Percentiles rank a stretch among this genome's conserved stretches.
Evolutionary conservation across 176 grass and related monocot species (phyloP).

Genomic region (Oryza glaberrima): DNA sequence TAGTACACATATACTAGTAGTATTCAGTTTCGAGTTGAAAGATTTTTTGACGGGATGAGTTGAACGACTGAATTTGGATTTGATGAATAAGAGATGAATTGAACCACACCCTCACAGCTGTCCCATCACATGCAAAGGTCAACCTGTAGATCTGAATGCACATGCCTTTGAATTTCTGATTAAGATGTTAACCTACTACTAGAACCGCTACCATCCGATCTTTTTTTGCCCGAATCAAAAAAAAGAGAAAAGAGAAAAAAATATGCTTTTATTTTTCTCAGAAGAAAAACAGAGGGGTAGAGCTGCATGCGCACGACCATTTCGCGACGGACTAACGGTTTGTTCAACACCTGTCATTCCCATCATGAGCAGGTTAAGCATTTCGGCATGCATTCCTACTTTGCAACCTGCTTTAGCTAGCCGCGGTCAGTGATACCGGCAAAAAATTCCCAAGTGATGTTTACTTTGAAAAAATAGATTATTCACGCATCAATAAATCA

Average conservation of each 20-base stretch:
- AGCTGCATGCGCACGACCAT: slow-evolving; percentile 15
- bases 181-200: slow-evolving; percentile 41
- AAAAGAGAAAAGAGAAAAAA: neutral
- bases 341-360: slow-evolving; percentile 38
- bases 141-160: slow-evolving; percentile 46
- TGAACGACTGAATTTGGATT: neutral
- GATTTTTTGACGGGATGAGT: slow-evolving; percentile 1
- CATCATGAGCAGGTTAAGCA: neutral
- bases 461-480: neutral
- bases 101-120: slow-evolving; percentile 38
- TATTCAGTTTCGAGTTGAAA: slow-evolving; percentile 34
- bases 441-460: neutral
- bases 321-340: neutral
- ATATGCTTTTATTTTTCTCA: neutral
- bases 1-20: neutral
- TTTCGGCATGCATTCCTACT: slow-evolving; percentile 1
- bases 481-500: neutral
- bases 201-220: neutral
- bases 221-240: neutral
- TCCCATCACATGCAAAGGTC: slow-evolving; percentile 38
- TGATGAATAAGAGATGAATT: neutral
- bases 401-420: neutral
- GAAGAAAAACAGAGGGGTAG: neutral
- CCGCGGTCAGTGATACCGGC: slow-evolving; percentile 30
- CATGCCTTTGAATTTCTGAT: slow-evolving; percentile 49